Evolutionary conservation across 352 stramenopile genomes (phyloP), one percentile per base, ranked within the genome.

Genomic region (Pythium grandisporangium): DNA sequence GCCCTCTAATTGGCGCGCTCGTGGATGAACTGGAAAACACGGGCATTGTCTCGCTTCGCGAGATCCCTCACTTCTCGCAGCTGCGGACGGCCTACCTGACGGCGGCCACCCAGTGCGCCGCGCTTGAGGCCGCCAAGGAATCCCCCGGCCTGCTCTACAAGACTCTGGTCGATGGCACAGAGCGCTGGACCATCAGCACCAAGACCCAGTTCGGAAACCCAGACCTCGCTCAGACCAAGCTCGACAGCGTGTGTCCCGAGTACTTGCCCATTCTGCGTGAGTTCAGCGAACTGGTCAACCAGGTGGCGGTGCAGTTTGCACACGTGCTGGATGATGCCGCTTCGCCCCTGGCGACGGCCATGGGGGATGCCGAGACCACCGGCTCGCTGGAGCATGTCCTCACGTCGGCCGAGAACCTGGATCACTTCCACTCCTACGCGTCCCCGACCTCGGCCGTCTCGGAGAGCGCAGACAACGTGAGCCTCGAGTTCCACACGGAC

Each of bases 111-210:
- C 22, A 38, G 24, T 54, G 47, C 39, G 30, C 21, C 13, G 37
- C 42, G 32, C 37, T 39, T 2, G 17, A n/a, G 2, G n/a, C 24
- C 4, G 16, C 23, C 4, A 38, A 21, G 12, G n/a, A 38, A 6
- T 29, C 34, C 7, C 23, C 13, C 16, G 45, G 27, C 2, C 33
- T 55, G 10, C 35, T 45, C 17, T 45, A 48, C 40, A 51, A 51
- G 39, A 46, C 30, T 11, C 51, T 60, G n/a, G 7, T 20, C 5
- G 51, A 55, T 26, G 51, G 51, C 22, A 60, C 51, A 2, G 22
- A 48, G 30, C 51, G 51, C 30, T 35, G 20, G 20, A 60, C 51
- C 16, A 60, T 60, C 45, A 60, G 51, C 36, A 60, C 46, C 39
- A 60, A 60, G 35, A 39, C 45, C 20, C 32, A 60, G 24, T 27